phyloP scores from a whole-genome alignment of 2,329 filamentous ascomycete species.

The Exophiala dermatitidis region DNA sequence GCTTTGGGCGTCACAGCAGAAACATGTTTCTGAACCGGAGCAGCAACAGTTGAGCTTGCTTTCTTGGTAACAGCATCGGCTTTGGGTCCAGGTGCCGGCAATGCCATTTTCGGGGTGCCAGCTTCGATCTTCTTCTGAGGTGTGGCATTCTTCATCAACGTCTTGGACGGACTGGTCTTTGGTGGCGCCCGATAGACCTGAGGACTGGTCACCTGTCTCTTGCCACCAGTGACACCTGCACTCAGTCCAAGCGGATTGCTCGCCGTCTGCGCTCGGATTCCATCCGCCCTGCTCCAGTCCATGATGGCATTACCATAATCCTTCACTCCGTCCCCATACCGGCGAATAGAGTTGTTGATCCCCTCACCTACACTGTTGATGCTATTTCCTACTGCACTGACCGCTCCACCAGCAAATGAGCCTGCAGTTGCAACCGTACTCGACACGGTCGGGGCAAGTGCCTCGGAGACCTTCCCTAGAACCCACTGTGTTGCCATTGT shows the following conservation, averaged over 20 bases:
- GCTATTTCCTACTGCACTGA: constrained; percentile 24
- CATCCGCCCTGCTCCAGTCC: constrained; percentile 28
- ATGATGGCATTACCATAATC: constrained; percentile 30
- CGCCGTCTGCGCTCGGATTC: constrained; percentile 23
- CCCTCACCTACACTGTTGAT: constrained; percentile 28
- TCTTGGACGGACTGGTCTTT: constrained; percentile 27
- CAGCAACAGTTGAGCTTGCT: neutral
- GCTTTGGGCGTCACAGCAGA: constrained; percentile 6
- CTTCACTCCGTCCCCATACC: constrained; percentile 25
- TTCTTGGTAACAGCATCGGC: constrained; percentile 1
- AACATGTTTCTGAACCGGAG: constrained; percentile 11
- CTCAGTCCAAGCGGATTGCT: constrained; percentile 28
- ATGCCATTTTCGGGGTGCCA: constrained; percentile 15
- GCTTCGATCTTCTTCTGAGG: constrained; percentile 23
- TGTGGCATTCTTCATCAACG: constrained; percentile 16
- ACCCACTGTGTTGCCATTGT: constrained; percentile 28
- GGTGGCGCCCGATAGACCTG: constrained; percentile 18
- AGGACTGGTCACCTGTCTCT: constrained; percentile 21
- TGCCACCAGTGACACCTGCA: constrained; percentile 20
- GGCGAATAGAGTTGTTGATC: constrained; percentile 20
- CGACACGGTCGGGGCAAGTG: constrained; percentile 23
- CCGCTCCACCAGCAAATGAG: constrained; percentile 23
- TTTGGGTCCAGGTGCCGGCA: constrained; percentile 15
- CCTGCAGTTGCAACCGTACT: constrained; percentile 23
- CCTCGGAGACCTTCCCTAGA: constrained; percentile 24